These are phyloP conservation scores for Euphorbia lathyris DNA, from an alignment of 345 rosid species.

Conservation along the genomic window DNA sequence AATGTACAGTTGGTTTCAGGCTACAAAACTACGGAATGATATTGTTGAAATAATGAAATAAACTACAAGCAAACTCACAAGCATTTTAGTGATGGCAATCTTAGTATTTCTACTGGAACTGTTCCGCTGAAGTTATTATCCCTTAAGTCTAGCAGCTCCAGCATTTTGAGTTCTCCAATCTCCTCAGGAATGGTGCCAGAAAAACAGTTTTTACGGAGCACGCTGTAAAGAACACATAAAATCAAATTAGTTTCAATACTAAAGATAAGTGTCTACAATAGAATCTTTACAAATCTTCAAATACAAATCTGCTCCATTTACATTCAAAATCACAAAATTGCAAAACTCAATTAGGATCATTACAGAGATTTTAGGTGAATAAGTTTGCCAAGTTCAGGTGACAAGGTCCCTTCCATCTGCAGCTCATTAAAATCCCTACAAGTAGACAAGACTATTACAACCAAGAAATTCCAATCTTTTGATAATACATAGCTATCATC, in stretches of 20 bases:
- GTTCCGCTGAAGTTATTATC: conserved; percentile 62
- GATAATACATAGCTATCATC: neutral
- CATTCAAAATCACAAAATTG: neutral
- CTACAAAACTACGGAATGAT: neutral
- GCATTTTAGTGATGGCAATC: conserved; percentile 44
- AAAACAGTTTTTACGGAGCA: conserved; percentile 51
- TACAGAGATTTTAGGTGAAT: conserved; percentile 66
- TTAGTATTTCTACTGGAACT: conserved; percentile 58
- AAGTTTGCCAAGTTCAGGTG: conserved; percentile 71
- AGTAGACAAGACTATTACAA: conserved; percentile 11
- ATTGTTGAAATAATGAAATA: conserved; percentile 1
- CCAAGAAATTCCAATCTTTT: neutral
- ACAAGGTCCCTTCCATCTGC: conserved; percentile 65
- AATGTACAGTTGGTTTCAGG: conserved; percentile 16
- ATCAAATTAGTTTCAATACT: neutral
- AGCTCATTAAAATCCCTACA: conserved; percentile 62
- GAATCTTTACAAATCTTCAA: no score
- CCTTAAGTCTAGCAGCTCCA: conserved; percentile 67
- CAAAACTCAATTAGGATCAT: conserved; percentile 22
- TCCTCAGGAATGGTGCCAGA: conserved; percentile 68
- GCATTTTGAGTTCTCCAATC: conserved; percentile 47
- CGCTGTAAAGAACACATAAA: conserved; percentile 33
- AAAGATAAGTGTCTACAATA: no score
- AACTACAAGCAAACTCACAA: conserved; percentile 50
- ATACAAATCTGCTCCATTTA: no score